A percentile compares a stretch with the other conserved stretches of the same genome.
Evolutionary conservation across 2,329 filamentous ascomycete genomes (phyloP).

Genomic region (Monosporascus sp.): DNA sequence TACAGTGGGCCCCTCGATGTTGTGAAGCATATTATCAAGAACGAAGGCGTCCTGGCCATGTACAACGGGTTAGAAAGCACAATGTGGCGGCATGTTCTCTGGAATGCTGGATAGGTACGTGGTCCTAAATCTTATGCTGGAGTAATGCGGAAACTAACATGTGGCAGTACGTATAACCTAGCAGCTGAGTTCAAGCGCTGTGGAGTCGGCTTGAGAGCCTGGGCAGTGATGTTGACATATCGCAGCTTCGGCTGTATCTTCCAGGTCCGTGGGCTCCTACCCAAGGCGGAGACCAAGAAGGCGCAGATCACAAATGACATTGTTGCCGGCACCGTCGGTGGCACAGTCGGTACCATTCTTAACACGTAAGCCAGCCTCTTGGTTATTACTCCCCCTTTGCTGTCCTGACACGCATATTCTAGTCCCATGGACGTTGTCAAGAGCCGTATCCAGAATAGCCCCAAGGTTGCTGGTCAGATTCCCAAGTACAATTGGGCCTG

Average conservation of each 20-base stretch:
- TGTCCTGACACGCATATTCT: neutral
- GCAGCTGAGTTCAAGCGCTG: neutral
- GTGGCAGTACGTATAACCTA: constrained; percentile 50
- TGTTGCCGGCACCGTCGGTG: constrained; percentile 79
- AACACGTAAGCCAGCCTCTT: constrained; percentile 56
- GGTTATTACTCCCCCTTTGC: neutral
- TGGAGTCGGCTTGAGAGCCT: too few relatives aligned
- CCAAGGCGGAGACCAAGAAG: constrained; percentile 72
- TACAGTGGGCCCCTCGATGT: constrained; percentile 80
- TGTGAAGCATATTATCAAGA: constrained; percentile 72
- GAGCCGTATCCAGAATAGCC: constrained; percentile 92
- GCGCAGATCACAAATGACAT: constrained; percentile 83
- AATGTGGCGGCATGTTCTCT: constrained; percentile 84
- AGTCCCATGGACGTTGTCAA: constrained; percentile 91
- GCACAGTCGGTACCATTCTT: constrained; percentile 79
- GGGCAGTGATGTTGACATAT: neutral
- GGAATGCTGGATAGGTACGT: constrained; percentile 26
- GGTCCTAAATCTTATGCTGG: too few relatives aligned
- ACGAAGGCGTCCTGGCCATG: constrained; percentile 79
- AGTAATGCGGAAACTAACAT: neutral
- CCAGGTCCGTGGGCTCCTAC: constrained; percentile 83
- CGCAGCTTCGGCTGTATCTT: constrained; percentile 88
- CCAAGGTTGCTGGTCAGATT: constrained; percentile 70
- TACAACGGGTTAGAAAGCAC: constrained; percentile 98
- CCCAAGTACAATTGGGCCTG: constrained; percentile 99